Percentiles rank a stretch among this genome's conserved stretches.
These are phyloP conservation scores for Protea cynaroides DNA, from an alignment of 164 flowering plant species.

Conservation along the genomic window DNA sequence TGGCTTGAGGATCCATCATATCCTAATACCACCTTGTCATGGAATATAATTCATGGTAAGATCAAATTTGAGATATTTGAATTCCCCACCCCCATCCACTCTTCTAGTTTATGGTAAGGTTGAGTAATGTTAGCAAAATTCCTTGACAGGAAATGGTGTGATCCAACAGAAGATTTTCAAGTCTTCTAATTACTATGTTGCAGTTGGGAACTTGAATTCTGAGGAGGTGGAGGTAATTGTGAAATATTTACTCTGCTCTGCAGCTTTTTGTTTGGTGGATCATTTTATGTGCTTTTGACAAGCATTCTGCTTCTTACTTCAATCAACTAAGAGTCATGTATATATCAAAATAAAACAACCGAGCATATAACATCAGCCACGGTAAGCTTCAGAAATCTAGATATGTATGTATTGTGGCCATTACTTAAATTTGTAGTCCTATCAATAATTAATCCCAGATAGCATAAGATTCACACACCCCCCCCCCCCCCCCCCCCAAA, in stretches of 20 bases:
- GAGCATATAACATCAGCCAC: no score
- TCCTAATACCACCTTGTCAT: conserved; percentile 62
- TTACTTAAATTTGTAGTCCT: no score
- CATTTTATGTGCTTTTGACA: background rate
- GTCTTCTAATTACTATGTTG: conserved; percentile 55
- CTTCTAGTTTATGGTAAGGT: no score
- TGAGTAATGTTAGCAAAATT: background rate
- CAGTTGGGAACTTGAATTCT: conserved; percentile 52
- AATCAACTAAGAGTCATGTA: no score
- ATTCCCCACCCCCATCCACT: no score
- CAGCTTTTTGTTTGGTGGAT: background rate
- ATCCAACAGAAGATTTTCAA: conserved; percentile 38
- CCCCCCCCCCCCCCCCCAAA: no score
- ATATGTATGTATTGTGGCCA: no score
- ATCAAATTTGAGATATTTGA: background rate
- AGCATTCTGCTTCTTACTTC: no score
- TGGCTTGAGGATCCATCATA: conserved; percentile 70
- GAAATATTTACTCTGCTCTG: background rate
- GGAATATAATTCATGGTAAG: conserved; percentile 69
- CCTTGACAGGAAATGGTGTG: conserved; percentile 50
- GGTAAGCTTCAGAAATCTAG: no score
- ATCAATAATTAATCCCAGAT: no score
- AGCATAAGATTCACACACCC: no score
- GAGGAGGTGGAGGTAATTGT: conserved; percentile 47
- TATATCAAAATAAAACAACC: no score